phyloP scores from a whole-genome alignment of 106 monocot genomes.

The Cymbidium sinense region DNA sequence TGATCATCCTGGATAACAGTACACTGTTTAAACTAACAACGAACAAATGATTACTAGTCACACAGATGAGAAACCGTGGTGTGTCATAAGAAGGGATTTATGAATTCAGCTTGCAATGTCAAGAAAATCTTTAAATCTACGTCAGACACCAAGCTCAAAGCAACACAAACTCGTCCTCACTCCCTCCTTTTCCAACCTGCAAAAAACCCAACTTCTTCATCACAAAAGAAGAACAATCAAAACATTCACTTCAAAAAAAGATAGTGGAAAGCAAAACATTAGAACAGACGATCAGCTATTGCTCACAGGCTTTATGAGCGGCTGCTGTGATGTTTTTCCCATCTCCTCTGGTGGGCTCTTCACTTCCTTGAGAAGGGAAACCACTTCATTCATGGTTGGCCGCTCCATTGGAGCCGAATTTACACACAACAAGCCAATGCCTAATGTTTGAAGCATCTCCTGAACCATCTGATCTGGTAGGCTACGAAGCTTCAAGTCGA shows the following conservation, averaged over 20 bases:
- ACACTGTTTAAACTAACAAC: no score
- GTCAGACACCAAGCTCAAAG: not conserved
- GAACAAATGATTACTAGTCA: not conserved
- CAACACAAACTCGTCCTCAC: not conserved
- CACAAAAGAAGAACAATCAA: not conserved
- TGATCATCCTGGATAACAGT: no score
- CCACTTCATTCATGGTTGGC: constrained; percentile 95
- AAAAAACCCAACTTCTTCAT: not conserved
- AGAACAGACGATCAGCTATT: constrained; percentile 12
- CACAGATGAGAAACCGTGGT: not conserved
- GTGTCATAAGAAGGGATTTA: not conserved
- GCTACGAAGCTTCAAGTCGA: constrained; percentile 62
- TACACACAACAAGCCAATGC: constrained; percentile 96
- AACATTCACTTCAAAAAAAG: not conserved
- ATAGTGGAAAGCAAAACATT: not conserved
- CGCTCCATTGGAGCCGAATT: constrained; percentile 69
- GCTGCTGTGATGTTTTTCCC: constrained; percentile 66
- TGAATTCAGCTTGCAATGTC: not conserved
- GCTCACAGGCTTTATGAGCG: constrained; percentile 57
- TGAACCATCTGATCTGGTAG: constrained; percentile 81
- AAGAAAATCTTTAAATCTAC: not conserved
- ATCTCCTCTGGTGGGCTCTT: constrained; percentile 72
- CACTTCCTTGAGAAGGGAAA: constrained; percentile 85
- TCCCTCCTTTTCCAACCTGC: not conserved
- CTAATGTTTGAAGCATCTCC: constrained; percentile 86